These are phyloP conservation scores for Cinchona pubescens DNA, from an alignment of 257 asterid genomes.

Conservation along the genomic window DNA sequence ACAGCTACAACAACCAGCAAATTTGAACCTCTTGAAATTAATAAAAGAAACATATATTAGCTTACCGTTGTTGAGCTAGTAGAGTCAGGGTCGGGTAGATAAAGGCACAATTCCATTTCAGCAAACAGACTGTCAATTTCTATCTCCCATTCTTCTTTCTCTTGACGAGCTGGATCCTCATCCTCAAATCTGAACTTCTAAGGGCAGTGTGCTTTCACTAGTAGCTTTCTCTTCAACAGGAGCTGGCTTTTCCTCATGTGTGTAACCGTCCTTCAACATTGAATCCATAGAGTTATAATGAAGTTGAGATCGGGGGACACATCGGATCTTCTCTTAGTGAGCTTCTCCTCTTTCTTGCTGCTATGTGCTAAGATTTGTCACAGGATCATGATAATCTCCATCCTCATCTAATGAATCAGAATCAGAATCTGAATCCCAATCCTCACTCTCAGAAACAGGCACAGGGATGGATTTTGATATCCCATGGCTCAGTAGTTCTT, in stretches of 20 bases:
- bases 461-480: background rate
- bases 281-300: slow-evolving; percentile 29
- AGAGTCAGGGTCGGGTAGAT: slow-evolving; percentile 25
- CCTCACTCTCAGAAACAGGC: slow-evolving; percentile 10
- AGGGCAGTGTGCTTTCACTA: slow-evolving; percentile 26
- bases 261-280: slow-evolving; percentile 26
- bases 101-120: slow-evolving; percentile 42
- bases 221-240: slow-evolving; percentile 18
- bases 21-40: background rate
- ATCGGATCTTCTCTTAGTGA: slow-evolving; percentile 8
- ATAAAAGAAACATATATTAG: slow-evolving; percentile 2
- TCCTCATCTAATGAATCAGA: slow-evolving; percentile 20
- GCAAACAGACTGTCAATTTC: slow-evolving; percentile 46
- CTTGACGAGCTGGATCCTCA: slow-evolving; percentile 26
- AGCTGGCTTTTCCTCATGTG: slow-evolving; percentile 10
- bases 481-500: slow-evolving; percentile 7
- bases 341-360: slow-evolving; percentile 2
- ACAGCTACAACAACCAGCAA: background rate
- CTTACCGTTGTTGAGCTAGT: slow-evolving; percentile 36
- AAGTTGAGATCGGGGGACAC: slow-evolving; percentile 15
- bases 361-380: slow-evolving; percentile 13
- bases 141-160: slow-evolving; percentile 45
- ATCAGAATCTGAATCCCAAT: no score
- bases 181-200: slow-evolving; percentile 58
- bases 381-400: slow-evolving; percentile 19